These are phyloP conservation scores for Verticillium longisporum DNA, from an alignment of 2,329 filamentous ascomycete genomes.

Conservation along the genomic window DNA sequence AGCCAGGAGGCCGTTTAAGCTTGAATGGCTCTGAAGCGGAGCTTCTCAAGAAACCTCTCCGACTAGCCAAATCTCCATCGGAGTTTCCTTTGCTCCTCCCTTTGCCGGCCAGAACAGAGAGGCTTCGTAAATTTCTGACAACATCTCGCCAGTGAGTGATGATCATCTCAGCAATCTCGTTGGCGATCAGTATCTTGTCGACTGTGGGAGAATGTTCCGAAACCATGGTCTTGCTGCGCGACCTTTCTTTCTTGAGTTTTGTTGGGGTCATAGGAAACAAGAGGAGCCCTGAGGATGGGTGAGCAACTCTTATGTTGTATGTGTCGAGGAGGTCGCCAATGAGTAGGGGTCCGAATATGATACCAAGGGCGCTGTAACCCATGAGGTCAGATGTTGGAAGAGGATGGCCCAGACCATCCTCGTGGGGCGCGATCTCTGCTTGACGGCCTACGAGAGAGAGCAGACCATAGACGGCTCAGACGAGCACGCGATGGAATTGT, in stretches of 20 bases:
- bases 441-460: constrained; percentile 53
- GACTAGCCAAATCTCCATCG: constrained; percentile 2
- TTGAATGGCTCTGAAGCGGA: constrained; percentile 34
- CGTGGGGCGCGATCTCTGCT: constrained; percentile 45
- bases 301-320: constrained; percentile 36
- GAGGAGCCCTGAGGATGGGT: constrained; percentile 32
- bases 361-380: constrained; percentile 56
- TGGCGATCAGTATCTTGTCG: constrained; percentile 52
- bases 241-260: constrained; percentile 31
- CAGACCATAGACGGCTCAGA: constrained; percentile 61
- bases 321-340: constrained; percentile 49
- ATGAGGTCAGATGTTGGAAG: constrained; percentile 53
- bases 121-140: constrained; percentile 49
- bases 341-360: constrained; percentile 59
- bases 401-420: constrained; percentile 43
- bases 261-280: constrained; percentile 36
- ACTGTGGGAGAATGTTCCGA: constrained; percentile 9
- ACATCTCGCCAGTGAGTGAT: constrained; percentile 60
- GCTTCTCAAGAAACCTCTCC: constrained; percentile 21
- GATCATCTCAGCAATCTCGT: constrained; percentile 57
- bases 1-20: constrained; percentile 28
- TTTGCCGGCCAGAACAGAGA: constrained; percentile 26
- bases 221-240: constrained; percentile 21
- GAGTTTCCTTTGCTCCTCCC: constrained; percentile 8
- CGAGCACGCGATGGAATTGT: constrained; percentile 53